Percentiles rank a stretch among this genome's conserved stretches.
These are phyloP conservation scores for Acanthamoeba triangularis DNA, from an alignment of 208 protist genomes.

Conservation along the genomic window DNA sequence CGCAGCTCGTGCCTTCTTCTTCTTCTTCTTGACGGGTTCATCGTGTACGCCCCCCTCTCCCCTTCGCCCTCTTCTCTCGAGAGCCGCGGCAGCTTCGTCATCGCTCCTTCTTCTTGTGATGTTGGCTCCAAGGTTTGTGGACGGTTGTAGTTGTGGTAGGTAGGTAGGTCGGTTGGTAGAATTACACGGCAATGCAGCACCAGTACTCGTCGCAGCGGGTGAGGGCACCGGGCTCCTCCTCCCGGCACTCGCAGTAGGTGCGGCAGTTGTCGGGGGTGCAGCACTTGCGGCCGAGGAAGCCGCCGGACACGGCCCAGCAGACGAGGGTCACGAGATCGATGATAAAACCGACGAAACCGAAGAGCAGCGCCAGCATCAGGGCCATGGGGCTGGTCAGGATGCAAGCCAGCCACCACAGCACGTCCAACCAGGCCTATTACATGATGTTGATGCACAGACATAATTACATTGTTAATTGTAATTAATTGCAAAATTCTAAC, in stretches of 20 bases:
- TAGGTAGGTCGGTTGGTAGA: neutral
- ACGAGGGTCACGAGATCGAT: slow-evolving; percentile 38
- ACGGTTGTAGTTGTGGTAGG: neutral
- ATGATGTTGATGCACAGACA: too few relatives aligned
- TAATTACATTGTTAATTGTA: too few relatives aligned
- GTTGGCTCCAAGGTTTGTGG: neutral
- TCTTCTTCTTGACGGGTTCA: too few relatives aligned
- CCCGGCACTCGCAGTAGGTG: slow-evolving; percentile 67
- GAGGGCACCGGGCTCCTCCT: slow-evolving; percentile 53
- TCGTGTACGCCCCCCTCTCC: too few relatives aligned
- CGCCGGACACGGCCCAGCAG: slow-evolving; percentile 51
- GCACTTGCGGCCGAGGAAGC: slow-evolving; percentile 56
- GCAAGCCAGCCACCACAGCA: slow-evolving; percentile 54
- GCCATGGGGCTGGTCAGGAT: slow-evolving; percentile 61
- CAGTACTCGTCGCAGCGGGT: slow-evolving; percentile 65
- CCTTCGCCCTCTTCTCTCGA: too few relatives aligned
- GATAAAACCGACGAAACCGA: slow-evolving; percentile 43
- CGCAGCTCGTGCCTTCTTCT: too few relatives aligned
- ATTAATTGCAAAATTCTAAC: too few relatives aligned
- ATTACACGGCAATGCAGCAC: slow-evolving; percentile 59
- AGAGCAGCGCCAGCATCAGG: neutral
- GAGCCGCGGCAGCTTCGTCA: too few relatives aligned
- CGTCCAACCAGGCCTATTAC: slow-evolving; percentile 38
- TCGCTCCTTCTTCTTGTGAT: too few relatives aligned
- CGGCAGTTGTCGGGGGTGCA: slow-evolving; percentile 53